Evolutionary conservation across 352 stramenopile species (phyloP).

Genomic region (Pythium grandisporangium): DNA sequence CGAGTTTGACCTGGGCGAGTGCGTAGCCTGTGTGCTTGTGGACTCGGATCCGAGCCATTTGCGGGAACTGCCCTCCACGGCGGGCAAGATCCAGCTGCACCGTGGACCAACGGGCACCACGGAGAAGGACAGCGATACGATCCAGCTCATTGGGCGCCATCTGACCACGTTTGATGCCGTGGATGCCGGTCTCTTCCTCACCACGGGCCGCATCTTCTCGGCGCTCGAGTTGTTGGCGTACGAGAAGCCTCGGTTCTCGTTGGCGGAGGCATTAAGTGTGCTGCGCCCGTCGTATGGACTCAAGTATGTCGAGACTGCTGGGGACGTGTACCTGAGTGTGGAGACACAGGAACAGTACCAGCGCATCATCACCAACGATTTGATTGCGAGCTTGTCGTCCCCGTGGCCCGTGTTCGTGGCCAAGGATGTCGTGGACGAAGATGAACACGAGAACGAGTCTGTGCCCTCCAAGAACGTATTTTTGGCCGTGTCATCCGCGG

Average conservation of each 20-base stretch:
- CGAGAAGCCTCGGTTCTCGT: conserved; percentile 77
- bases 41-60: conserved; percentile 59
- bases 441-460: conserved; percentile 3
- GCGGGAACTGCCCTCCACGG: conserved; percentile 43
- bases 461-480: conserved; percentile 60
- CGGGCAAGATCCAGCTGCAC: conserved; percentile 57
- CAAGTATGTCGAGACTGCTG: conserved; percentile 57
- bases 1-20: conserved; percentile 62
- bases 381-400: conserved; percentile 41
- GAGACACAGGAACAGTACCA: conserved; percentile 67
- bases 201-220: conserved; percentile 58
- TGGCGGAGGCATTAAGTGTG: conserved; percentile 76
- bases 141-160: conserved; percentile 57
- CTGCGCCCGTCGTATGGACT: conserved; percentile 65
- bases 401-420: conserved; percentile 75
- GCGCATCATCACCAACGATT: conserved; percentile 43
- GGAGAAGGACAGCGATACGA: too few species aligned
- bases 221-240: conserved; percentile 79
- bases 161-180: conserved; percentile 71
- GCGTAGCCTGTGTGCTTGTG: conserved; percentile 65
- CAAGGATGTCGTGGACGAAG: conserved; percentile 27
- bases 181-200: conserved; percentile 70
- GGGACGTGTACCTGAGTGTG: conserved; percentile 69
- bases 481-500: conserved; percentile 58
- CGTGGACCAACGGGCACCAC: too few species aligned